Evolutionary conservation across 352 stramenopile species (phyloP).

Genomic region (Globisporangium alternatum): DNA sequence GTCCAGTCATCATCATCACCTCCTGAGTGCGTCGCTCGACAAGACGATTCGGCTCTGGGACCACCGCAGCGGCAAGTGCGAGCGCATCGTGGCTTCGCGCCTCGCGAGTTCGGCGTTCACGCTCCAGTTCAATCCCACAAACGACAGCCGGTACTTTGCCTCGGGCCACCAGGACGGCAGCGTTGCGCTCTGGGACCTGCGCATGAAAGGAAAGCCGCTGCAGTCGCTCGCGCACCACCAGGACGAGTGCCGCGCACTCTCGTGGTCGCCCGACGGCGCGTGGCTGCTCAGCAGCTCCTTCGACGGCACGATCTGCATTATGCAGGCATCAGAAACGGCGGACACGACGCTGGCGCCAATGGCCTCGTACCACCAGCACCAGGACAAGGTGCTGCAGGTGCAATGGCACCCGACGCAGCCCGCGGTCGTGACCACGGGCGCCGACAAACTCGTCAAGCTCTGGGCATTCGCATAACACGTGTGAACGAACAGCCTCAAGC

Average conservation of each 20-base stretch:
- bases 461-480: slow-evolving; percentile 35
- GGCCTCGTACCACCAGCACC: slow-evolving; percentile 52
- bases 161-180: slow-evolving; percentile 64
- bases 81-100: slow-evolving; percentile 38
- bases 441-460: slow-evolving; percentile 67
- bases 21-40: slow-evolving; percentile 52
- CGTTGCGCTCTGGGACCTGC: slow-evolving; percentile 63
- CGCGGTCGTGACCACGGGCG: slow-evolving; percentile 54
- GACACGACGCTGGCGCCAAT: slow-evolving; percentile 26
- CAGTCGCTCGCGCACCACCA: slow-evolving; percentile 34
- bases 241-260: slow-evolving; percentile 59
- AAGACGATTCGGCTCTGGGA: slow-evolving; percentile 74
- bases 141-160: slow-evolving; percentile 25
- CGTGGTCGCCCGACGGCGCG: slow-evolving; percentile 51
- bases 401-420: slow-evolving; percentile 58
- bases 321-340: slow-evolving; percentile 5
- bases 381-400: slow-evolving; percentile 65
- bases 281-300: slow-evolving; percentile 66
- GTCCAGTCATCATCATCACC: slow-evolving; percentile 9
- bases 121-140: slow-evolving; percentile 43
- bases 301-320: slow-evolving; percentile 56
- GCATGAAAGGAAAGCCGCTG: slow-evolving; percentile 22
- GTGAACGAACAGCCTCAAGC: too few relatives aligned
- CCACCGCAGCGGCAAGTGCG: slow-evolving; percentile 42
- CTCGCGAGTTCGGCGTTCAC: slow-evolving; percentile 33